Conservation (phyloP, 129 eudicot genomes). For the Centaurea solstitialis region DNA sequence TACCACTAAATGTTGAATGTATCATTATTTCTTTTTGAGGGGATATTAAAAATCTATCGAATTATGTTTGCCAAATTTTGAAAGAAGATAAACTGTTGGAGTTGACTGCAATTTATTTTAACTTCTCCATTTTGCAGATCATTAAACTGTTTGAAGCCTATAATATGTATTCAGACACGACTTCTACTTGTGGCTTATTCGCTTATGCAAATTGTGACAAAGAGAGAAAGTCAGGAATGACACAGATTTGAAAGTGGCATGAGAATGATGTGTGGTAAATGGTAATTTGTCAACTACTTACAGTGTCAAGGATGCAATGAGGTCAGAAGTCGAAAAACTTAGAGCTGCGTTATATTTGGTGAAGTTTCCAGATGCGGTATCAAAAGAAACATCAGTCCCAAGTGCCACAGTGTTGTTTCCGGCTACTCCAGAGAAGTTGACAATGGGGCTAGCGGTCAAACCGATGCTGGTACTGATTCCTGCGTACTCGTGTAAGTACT, state of each 20-base stretch:
- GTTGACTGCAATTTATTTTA: too few species aligned
- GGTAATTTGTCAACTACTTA: conserved; percentile 31
- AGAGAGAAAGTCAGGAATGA: too few species aligned
- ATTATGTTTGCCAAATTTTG: too few species aligned
- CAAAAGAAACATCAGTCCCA: conserved; percentile 86
- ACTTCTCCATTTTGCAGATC: too few species aligned
- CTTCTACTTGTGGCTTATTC: too few species aligned
- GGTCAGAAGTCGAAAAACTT: conserved; percentile 66
- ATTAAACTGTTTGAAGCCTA: too few species aligned
- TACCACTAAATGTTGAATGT: background rate
- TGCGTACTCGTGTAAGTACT: conserved; percentile 79
- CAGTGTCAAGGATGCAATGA: conserved; percentile 78
- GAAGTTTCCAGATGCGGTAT: conserved; percentile 72
- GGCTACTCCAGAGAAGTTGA: conserved; percentile 85
- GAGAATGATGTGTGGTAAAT: background rate
- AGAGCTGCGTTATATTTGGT: conserved; percentile 77
- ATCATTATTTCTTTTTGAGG: background rate
- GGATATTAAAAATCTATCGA: background rate
- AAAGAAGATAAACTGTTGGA: too few species aligned
- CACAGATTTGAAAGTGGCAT: background rate
- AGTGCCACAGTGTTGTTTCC: conserved; percentile 63
- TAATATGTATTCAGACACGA: too few species aligned
- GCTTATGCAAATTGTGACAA: too few species aligned
- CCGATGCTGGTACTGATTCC: conserved; percentile 85
- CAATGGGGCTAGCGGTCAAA: conserved; percentile 78